Evolutionary conservation across 306 rosid genomes (phyloP), one percentile per base, ranked within the genome.

Genomic region (Fagus crenata): DNA sequence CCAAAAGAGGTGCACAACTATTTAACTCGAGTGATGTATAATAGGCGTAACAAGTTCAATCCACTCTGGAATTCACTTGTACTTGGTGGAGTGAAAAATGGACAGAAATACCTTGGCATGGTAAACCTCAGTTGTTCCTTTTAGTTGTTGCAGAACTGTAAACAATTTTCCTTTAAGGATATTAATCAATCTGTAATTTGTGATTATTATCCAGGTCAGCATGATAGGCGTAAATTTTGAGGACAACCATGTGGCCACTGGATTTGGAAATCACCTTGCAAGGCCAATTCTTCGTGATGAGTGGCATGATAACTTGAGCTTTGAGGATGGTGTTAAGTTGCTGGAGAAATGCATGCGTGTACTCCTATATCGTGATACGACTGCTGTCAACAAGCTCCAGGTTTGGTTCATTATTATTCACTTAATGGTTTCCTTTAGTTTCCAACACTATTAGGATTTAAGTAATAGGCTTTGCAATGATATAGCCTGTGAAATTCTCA

Each of bases 331-430:
- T 2, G 92, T 95, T 74, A 91, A 89, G 86, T 80, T 95, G 70
- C 88, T 95, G 70, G 99, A 92, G 89, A 95, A 95, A 76, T 95
- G 99, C 88, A 95, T 95, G 97, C 90, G 97, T 39, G 97, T 95
- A 46, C 97, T 95, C 53, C 89, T 95, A 6, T 95, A 92, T 75
- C 99, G 97, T 73, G 99, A 95, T 81, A 80, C 97, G 71, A 92
- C 99, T 80, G 95, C 95, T 70, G 86, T 90, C 71, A 90, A 88
- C 87, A 90, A 90, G 88, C 85, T 90, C 31, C 95, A 95, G 99
- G 99, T 92, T 59, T 82, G 78, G 53, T 63, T 73, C 70, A 28
- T 35, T 2, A 5, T 53, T 46, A 3, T 46, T 46, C 51, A 46
- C 14, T 46, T 46, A 46, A 46, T 46, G 51, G 51, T 9, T 46